Percentiles rank a stretch among this genome's conserved stretches.
These are phyloP conservation scores for Saposhnikovia divaricata DNA, from an alignment of 129 eudicot species.

Conservation along the genomic window DNA sequence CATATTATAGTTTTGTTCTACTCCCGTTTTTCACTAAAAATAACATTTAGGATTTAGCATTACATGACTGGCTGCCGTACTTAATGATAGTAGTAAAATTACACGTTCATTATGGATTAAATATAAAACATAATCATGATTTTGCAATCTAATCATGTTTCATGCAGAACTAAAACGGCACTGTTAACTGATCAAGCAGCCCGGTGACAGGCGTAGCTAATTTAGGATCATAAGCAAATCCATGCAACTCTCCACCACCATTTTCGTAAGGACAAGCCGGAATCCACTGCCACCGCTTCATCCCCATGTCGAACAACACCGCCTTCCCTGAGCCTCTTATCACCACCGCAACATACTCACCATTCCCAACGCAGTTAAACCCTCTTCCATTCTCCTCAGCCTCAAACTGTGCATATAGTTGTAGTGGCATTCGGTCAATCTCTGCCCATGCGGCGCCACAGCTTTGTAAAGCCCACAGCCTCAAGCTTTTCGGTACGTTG, in stretches of 20 bases:
- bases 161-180: constrained; percentile 1
- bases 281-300: constrained; percentile 79
- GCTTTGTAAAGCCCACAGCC: constrained; percentile 64
- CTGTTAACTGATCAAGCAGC: constrained; percentile 71
- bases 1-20: no score
- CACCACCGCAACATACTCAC: constrained; percentile 60
- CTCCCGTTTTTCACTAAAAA: no score
- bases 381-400: constrained; percentile 73
- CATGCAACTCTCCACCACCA: constrained; percentile 46
- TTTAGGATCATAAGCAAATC: constrained; percentile 71
- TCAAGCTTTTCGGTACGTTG: constrained; percentile 64
- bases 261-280: constrained; percentile 52
- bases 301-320: constrained; percentile 60
- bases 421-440: constrained; percentile 90
- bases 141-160: not conserved
- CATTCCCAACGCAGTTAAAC: constrained; percentile 71
- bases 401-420: constrained; percentile 58
- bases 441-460: constrained; percentile 73
- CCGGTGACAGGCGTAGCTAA: constrained; percentile 71
- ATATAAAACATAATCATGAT: no score
- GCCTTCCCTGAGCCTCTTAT: constrained; percentile 45
- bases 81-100: no score
- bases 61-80: no score
- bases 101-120: no score
- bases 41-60: no score